Conservation (phyloP, 73 alveolate genomes). For the Effrenium voratum region DNA sequence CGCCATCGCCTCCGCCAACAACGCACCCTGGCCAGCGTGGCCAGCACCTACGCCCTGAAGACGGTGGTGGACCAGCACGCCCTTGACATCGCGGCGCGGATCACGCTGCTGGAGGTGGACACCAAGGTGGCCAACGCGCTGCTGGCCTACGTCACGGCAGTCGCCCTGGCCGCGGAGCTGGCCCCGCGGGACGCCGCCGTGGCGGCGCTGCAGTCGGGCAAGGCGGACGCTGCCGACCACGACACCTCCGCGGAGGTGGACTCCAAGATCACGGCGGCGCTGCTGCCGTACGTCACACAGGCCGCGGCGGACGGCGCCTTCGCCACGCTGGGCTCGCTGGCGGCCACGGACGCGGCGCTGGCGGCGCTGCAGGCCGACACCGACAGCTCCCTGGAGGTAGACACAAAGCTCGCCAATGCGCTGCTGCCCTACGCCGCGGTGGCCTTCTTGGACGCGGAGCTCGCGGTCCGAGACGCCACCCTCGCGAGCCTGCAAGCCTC, state of each 20-base stretch:
- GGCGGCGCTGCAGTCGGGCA: neutral
- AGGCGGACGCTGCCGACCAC: slow-evolving; percentile 15
- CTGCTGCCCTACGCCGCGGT: neutral
- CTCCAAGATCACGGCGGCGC: neutral
- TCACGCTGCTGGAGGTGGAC: neutral
- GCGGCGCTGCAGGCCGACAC: neutral
- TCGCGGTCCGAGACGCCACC: neutral
- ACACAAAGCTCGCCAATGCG: neutral
- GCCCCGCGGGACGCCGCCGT: neutral
- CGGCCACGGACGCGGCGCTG: neutral
- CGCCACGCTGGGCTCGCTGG: neutral
- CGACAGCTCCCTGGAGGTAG: neutral
- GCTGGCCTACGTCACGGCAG: neutral
- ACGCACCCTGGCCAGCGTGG: neutral
- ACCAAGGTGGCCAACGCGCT: neutral
- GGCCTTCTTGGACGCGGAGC: neutral
- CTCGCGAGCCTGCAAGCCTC: neutral
- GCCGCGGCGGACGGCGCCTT: neutral
- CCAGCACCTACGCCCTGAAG: neutral
- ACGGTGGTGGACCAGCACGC: neutral
- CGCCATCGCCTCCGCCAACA: slow-evolving; percentile 4
- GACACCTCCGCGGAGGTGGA: neutral
- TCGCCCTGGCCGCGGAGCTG: slow-evolving; percentile 6
- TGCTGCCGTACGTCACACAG: neutral
- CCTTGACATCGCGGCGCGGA: neutral